phyloP scores from a whole-genome alignment of 192 early-diverging fungal species.

The Coemansia sp. region DNA sequence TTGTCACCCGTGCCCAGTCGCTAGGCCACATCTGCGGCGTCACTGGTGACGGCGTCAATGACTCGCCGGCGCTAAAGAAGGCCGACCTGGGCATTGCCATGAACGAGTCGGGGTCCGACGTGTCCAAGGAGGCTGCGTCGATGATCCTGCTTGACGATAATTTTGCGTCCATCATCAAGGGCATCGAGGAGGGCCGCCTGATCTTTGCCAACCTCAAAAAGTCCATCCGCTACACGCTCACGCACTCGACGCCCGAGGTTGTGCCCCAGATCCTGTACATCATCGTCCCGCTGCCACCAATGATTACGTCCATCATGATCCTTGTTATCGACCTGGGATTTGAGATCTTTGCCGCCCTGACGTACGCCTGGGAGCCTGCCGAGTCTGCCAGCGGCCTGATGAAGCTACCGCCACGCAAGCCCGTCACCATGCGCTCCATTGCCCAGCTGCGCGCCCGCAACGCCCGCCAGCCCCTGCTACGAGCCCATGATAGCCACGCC shows the following conservation, averaged over 20 bases:
- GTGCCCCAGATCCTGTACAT: slow-evolving; percentile 82
- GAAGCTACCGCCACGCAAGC: slow-evolving; percentile 86
- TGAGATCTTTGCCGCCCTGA: slow-evolving; percentile 81
- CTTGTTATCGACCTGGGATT: slow-evolving; percentile 92
- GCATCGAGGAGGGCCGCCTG: slow-evolving; percentile 91
- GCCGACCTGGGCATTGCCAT: slow-evolving; percentile 97
- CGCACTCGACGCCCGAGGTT: slow-evolving; percentile 91
- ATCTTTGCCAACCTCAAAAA: slow-evolving; percentile 97
- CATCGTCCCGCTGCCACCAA: slow-evolving; percentile 79
- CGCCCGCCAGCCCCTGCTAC: slow-evolving; percentile 50
- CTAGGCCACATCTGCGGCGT: slow-evolving; percentile 97
- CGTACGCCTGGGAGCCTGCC: slow-evolving; percentile 88
- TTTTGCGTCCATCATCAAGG: slow-evolving; percentile 90
- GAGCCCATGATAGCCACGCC: slow-evolving; percentile 24
- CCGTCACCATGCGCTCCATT: slow-evolving; percentile 75
- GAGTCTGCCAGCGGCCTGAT: slow-evolving; percentile 77
- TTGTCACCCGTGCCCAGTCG: slow-evolving; percentile 87
- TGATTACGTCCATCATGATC: slow-evolving; percentile 80
- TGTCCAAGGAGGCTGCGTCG: slow-evolving; percentile 92
- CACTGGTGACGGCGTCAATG: slow-evolving; percentile 96
- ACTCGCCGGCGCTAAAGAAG: slow-evolving; percentile 94
- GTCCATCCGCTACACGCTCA: slow-evolving; percentile 86
- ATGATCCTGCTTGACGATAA: slow-evolving; percentile 99
- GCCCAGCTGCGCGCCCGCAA: slow-evolving; percentile 61
- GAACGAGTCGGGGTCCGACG: slow-evolving; percentile 93